Conservation (phyloP, 805 yeast species). For the Diddensiella transvaalensis region DNA sequence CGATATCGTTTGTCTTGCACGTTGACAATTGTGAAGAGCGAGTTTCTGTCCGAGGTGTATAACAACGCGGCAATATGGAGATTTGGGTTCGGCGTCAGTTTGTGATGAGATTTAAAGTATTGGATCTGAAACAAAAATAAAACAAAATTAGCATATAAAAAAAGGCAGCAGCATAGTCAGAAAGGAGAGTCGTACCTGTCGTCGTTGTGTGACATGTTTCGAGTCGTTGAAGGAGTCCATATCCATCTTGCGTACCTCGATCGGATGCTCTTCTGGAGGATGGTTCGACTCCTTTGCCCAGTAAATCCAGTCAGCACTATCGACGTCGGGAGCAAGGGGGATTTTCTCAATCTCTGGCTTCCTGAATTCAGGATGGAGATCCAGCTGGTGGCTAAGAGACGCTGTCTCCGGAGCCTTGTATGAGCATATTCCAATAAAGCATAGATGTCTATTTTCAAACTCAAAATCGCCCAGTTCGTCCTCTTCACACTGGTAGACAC, state of each 20-base stretch:
- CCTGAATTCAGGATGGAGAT: conserved; percentile 18
- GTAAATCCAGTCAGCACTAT: conserved; percentile 22
- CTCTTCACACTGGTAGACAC: conserved; percentile 27
- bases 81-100: conserved; percentile 22
- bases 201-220: conserved; percentile 13
- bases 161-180: no score
- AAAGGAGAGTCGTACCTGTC: conserved; percentile 21
- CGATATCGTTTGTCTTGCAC: conserved; percentile 22
- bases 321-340: conserved; percentile 30
- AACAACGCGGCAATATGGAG: conserved; percentile 31
- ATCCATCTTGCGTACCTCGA: conserved; percentile 30
- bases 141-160: background rate
- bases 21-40: conserved; percentile 31
- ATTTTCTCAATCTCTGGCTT: conserved; percentile 14
- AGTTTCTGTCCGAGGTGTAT: conserved; percentile 34
- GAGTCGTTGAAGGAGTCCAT: conserved; percentile 22
- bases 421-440: conserved; percentile 21
- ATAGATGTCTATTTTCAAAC: conserved; percentile 18
- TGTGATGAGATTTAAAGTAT: conserved; percentile 24
- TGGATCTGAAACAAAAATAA: conserved; percentile 21
- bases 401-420: conserved; percentile 19
- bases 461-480: conserved; percentile 20
- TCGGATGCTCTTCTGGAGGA: conserved; percentile 26
- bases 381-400: conserved; percentile 14
- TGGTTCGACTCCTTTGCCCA: conserved; percentile 17